These are phyloP conservation scores for Histomonas meleagridis DNA, from an alignment of 208 protist genomes.

Conservation along the genomic window DNA sequence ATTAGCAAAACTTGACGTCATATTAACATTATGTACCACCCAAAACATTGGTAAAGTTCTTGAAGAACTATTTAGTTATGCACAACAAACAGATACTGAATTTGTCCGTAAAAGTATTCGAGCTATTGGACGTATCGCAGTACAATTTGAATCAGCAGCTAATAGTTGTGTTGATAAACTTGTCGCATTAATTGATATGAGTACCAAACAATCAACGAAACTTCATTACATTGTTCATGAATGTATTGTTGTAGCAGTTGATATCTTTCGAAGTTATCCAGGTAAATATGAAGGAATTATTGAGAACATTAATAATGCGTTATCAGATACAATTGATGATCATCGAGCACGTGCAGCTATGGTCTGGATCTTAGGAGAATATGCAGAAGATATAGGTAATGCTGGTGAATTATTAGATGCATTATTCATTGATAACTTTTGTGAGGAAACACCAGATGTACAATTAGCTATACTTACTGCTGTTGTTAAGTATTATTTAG, in stretches of 20 bases:
- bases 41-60: constrained; percentile 70
- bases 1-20: constrained; percentile 86
- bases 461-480: constrained; percentile 19
- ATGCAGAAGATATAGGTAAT: constrained; percentile 81
- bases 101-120: constrained; percentile 85
- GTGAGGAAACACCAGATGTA: constrained; percentile 6
- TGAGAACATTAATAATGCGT: constrained; percentile 68
- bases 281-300: constrained; percentile 49
- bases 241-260: constrained; percentile 83
- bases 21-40: constrained; percentile 72
- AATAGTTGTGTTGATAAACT: constrained; percentile 73
- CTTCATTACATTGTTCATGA: constrained; percentile 86
- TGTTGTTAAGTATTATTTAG: neutral
- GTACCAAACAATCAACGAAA: too few species aligned
- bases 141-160: constrained; percentile 80
- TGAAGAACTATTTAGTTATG: constrained; percentile 77
- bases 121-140: constrained; percentile 85
- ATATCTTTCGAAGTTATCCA: constrained; percentile 83
- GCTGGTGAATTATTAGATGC: constrained; percentile 73
- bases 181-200: constrained; percentile 67
- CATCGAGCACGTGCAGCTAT: constrained; percentile 27
- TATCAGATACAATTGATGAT: constrained; percentile 53
- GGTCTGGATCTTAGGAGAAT: constrained; percentile 59
- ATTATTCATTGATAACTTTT: constrained; percentile 26
- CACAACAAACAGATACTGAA: constrained; percentile 81